Evolutionary conservation across 345 rosid species (phyloP).

Genomic region (Mercurialis annua): DNA sequence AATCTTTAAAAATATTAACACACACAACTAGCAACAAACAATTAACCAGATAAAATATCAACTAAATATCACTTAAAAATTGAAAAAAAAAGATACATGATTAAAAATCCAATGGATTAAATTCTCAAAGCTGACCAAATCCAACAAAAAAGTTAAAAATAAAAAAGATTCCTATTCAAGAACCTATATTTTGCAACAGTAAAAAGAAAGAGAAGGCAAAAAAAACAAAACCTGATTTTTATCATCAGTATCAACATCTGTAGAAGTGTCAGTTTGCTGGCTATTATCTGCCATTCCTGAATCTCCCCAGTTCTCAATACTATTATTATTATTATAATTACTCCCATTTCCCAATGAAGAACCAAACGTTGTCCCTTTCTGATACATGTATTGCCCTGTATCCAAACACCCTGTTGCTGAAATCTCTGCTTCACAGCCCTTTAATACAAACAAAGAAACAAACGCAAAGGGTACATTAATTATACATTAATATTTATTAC

Average conservation of each 20-base stretch:
- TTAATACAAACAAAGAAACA: conserved; percentile 17
- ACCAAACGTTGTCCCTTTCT: conserved; percentile 43
- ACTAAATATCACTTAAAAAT: no score
- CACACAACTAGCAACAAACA: no score
- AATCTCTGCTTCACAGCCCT: conserved; percentile 40
- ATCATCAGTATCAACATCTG: conserved; percentile 86
- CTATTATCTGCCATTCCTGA: conserved; percentile 78
- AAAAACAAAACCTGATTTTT: conserved; percentile 53
- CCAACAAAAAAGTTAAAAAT: conserved; percentile 12
- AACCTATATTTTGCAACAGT: background rate
- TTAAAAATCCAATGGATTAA: conserved; percentile 11
- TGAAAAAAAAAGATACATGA: background rate
- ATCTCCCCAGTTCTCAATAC: conserved; percentile 79
- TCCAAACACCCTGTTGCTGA: conserved; percentile 51
- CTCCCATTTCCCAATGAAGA: conserved; percentile 48
- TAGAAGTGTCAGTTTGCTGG: conserved; percentile 95
- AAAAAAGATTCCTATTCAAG: conserved; percentile 8
- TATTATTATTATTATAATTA: no score
- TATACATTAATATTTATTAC: background rate
- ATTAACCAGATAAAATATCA: background rate
- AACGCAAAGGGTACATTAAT: background rate
- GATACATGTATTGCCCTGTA: conserved; percentile 54
- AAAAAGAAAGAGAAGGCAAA: background rate
- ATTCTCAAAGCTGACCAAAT: conserved; percentile 33
- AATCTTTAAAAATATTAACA: background rate